These are phyloP conservation scores for Sugiyamaella qingdaonensis DNA, from an alignment of 805 yeast species.

Conservation along the genomic window DNA sequence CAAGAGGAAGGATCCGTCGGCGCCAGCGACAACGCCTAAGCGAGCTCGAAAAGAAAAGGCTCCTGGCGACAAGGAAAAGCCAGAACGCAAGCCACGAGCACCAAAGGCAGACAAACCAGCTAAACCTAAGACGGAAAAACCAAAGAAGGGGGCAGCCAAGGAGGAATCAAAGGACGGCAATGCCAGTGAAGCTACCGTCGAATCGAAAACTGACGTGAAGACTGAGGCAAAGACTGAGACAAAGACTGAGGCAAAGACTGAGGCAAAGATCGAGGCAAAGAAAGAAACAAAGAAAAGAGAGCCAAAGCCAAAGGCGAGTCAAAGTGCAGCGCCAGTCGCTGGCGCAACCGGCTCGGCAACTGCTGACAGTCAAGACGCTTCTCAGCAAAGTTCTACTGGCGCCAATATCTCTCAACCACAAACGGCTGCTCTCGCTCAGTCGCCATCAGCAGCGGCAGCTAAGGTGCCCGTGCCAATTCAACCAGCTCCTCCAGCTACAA, in stretches of 20 bases:
- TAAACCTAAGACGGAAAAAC: neutral
- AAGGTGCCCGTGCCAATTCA: neutral
- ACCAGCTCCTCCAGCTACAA: neutral
- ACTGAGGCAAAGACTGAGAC: constrained; percentile 2
- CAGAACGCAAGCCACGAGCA: neutral
- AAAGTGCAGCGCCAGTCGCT: neutral
- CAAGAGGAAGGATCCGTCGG: constrained; percentile 10
- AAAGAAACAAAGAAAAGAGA: constrained; percentile 5
- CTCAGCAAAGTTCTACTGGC: neutral
- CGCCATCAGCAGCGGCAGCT: neutral
- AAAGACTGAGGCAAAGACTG: constrained; percentile 11
- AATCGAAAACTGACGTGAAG: constrained; percentile 8
- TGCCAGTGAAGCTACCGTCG: constrained; percentile 4
- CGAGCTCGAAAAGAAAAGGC: constrained; percentile 6
- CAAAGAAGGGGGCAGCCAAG: constrained; percentile 5
- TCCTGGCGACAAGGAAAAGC: constrained; percentile 4
- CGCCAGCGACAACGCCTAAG: constrained; percentile 1
- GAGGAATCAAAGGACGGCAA: constrained; percentile 5
- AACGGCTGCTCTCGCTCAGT: neutral
- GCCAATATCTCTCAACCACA: too few species aligned
- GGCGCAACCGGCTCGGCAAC: neutral
- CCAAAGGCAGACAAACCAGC: constrained; percentile 1
- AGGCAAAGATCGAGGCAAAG: constrained; percentile 11
- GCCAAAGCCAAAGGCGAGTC: neutral
- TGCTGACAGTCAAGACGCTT: neutral